These are phyloP conservation scores for Rhodotorula kratochvilovae DNA, from an alignment of 768 basidiomycete species.

Conservation along the genomic window DNA sequence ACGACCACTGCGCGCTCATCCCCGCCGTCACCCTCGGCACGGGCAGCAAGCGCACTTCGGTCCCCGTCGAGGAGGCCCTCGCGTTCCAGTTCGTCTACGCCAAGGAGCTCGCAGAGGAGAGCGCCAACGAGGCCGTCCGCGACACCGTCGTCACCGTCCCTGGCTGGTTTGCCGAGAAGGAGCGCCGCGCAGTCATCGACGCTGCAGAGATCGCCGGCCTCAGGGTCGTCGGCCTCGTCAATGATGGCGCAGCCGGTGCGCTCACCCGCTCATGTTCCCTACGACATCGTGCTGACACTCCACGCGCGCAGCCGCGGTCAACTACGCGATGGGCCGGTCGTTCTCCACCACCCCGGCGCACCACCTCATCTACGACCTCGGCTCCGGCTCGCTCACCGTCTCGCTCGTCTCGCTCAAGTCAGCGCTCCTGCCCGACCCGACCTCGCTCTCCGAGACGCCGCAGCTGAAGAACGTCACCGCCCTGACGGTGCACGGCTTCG, in stretches of 20 bases:
- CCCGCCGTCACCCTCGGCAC: conserved; percentile 53
- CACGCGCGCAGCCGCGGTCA: conserved; percentile 65
- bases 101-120: conserved; percentile 74
- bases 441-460: conserved; percentile 43
- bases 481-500: conserved; percentile 73
- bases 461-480: conserved; percentile 47
- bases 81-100: conserved; percentile 92
- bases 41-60: not conserved
- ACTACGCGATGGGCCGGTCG: conserved; percentile 92
- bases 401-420: conserved; percentile 67
- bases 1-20: conserved; percentile 57
- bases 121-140: conserved; percentile 66
- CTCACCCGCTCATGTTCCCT: not conserved
- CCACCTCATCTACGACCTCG: conserved; percentile 91
- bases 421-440: conserved; percentile 52
- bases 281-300: not conserved
- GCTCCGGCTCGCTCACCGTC: conserved; percentile 73
- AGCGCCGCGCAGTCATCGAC: conserved; percentile 85
- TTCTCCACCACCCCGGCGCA: conserved; percentile 68
- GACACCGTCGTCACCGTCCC: conserved; percentile 85
- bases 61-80: conserved; percentile 67
- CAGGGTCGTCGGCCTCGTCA: conserved; percentile 72
- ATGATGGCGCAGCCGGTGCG: conserved; percentile 74
- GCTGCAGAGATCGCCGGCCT: conserved; percentile 88
- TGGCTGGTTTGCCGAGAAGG: conserved; percentile 79